A percentile compares a stretch with the other conserved stretches of the same genome.
Conservation (phyloP, 2,329 filamentous ascomycete species). For the Cercospora sp. region DNA sequence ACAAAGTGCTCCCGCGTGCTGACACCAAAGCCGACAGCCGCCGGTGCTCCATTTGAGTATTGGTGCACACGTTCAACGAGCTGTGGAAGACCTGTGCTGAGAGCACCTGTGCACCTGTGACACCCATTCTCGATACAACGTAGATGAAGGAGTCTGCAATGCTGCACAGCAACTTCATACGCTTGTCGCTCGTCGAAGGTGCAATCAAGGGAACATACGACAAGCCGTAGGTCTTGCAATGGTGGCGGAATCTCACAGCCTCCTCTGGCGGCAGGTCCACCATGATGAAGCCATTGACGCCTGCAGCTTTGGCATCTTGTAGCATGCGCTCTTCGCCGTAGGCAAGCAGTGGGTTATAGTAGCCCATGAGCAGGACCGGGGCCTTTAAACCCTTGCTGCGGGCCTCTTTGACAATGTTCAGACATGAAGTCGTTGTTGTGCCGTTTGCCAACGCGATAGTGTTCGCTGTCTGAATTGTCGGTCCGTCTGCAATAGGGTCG, state of each 20-base stretch:
- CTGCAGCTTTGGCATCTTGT: slow-evolving; percentile 77
- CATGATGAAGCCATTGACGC: slow-evolving; percentile 94
- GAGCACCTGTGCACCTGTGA: slow-evolving; percentile 85
- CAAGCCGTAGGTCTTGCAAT: slow-evolving; percentile 77
- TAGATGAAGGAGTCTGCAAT: slow-evolving; percentile 99
- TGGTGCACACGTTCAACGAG: slow-evolving; percentile 83
- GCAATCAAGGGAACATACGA: slow-evolving; percentile 98
- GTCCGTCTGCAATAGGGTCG: slow-evolving; percentile 95
- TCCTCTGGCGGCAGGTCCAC: slow-evolving; percentile 96
- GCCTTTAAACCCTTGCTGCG: slow-evolving; percentile 73
- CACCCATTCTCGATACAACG: slow-evolving; percentile 94
- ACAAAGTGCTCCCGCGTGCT: slow-evolving; percentile 93
- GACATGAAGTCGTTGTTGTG: slow-evolving; percentile 75
- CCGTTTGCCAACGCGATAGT: slow-evolving; percentile 85
- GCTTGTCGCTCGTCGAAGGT: slow-evolving; percentile 83
- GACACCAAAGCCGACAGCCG: slow-evolving; percentile 92
- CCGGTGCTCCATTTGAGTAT: slow-evolving; percentile 86
- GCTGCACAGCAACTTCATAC: slow-evolving; percentile 94
- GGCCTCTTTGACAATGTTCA: slow-evolving; percentile 82
- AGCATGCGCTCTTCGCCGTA: slow-evolving; percentile 93
- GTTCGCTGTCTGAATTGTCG: slow-evolving; percentile 94
- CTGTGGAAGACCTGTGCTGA: slow-evolving; percentile 79
- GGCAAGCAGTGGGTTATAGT: slow-evolving; percentile 93
- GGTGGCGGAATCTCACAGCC: slow-evolving; percentile 84
- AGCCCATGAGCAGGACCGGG: slow-evolving; percentile 94